phyloP scores from a whole-genome alignment of 768 basidiomycete species.

The Auriscalpium microsporum region DNA sequence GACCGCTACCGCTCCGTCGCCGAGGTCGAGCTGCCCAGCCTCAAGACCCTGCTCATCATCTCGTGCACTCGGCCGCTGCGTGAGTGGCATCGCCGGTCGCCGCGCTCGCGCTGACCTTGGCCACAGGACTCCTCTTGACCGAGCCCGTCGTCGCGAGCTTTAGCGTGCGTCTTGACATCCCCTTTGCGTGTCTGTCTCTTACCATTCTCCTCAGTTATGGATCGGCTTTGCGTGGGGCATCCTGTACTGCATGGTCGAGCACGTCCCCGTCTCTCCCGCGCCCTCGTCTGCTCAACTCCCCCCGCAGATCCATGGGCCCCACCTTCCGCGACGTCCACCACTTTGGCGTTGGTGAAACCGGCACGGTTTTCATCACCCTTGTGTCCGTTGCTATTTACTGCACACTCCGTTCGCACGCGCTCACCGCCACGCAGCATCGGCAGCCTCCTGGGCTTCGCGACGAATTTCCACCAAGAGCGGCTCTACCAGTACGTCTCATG shows the following conservation, averaged over 20 bases:
- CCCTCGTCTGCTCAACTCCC: neutral
- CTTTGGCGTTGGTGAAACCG: slow-evolving; percentile 52
- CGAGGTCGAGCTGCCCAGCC: slow-evolving; percentile 51
- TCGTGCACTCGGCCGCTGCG: slow-evolving; percentile 67
- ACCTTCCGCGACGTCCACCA: slow-evolving; percentile 49
- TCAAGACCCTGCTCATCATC: slow-evolving; percentile 54
- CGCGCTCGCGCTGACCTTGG: too few relatives aligned
- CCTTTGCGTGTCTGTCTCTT: neutral
- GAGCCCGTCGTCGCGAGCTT: slow-evolving; percentile 73
- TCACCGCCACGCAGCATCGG: slow-evolving; percentile 37
- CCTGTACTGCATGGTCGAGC: slow-evolving; percentile 60
- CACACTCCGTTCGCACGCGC: neutral
- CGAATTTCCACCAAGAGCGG: slow-evolving; percentile 25
- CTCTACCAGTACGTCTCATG: slow-evolving; percentile 18
- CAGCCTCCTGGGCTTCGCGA: slow-evolving; percentile 21
- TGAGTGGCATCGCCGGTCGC: slow-evolving; percentile 26
- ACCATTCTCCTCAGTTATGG: slow-evolving; percentile 42
- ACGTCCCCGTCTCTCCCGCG: slow-evolving; percentile 1
- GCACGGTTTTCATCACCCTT: slow-evolving; percentile 51
- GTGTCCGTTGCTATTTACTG: slow-evolving; percentile 28
- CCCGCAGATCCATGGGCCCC: slow-evolving; percentile 41
- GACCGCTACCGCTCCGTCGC: slow-evolving; percentile 50
- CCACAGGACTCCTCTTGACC: slow-evolving; percentile 51
- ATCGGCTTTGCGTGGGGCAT: slow-evolving; percentile 72
- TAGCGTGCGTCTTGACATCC: slow-evolving; percentile 37